Base-by-base conservation (phyloP, 192 early-diverging fungal genomes). In the Chytriomyces sp. region DNA sequence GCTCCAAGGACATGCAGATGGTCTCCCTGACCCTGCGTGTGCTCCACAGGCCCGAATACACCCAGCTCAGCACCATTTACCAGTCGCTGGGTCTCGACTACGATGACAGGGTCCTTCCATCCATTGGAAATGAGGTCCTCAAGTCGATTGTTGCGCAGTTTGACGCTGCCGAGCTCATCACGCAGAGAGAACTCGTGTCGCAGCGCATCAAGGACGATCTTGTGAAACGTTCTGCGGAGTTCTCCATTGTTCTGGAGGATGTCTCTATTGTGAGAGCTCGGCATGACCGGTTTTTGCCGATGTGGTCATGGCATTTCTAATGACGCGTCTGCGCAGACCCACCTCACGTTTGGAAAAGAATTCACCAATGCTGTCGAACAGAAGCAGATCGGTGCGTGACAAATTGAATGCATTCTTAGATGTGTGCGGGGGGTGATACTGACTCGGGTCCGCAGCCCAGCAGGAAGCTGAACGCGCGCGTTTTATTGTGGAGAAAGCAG, bases 1-100 rank as follows among this genome's bases (percentile, higher is more conserved):
- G 96, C 55, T 98, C 96, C 56, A 96, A 95, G 85, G 97, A 99
- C 79, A 97, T 99, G 97, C 97, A 99, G 75, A 95, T 93, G 91
- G 92, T 98, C 14, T 92, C 91, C 36, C 87, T 98, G 76, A 96
- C 94, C 61, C 84, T 96, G 54, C 91, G 93, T 84, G 93, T 96
- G 28, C 55, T 81, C 52, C 95, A 97, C 84, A 85, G 92, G 34
- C 97, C 97, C 10, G 91, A 91, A 59, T 79, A 90, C 68, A 77
- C 80, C 32, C 84, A 88, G 32, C 83, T 99, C 40, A 88, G 92
- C 17, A 75, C 77, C 41, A 91, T 99, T 77, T 97, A 96, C 81
- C 91, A 95, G 80, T 91, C 88, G 58, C 81, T 98, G 32, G 97
- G 97, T 33, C 69, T 90, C 69, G 97, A 99, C 77, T 99, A 96